Base-by-base conservation (phyloP, 768 basidiomycete species). In the Cyclocybe aegerita region DNA sequence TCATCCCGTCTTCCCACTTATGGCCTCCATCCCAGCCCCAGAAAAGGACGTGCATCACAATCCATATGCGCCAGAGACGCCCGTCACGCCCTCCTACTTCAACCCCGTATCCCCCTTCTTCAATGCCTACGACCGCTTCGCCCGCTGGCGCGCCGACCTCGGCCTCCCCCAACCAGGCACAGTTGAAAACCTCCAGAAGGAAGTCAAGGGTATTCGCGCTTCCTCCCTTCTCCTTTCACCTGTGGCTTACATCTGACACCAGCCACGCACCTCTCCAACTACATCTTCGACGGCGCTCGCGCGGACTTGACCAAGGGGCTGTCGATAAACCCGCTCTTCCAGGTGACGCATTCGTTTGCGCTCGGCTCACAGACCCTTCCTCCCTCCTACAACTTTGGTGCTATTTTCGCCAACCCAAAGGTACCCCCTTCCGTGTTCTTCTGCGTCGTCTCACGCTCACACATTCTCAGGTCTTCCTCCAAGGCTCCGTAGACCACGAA, bases 341-440 rank as follows among this genome's bases (percentile, higher is more conserved):
- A 98, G 76, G 89, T 98, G 60, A 95, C 94, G 53, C 97, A 99
- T 69, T 90, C 93, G 16, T 98, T 99, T 73, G 79, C 86, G 52
- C 75, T 98, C 50, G 97, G 93, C 14, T 93, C 92, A 14, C 88
- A 90, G 67, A 82, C 85, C n/a, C 70, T 78, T 0, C 82, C 92
- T 1, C 81, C 96, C 10, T 88, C 88, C 30, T 99, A 99, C 71
- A 94, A 93, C 69, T 98, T 98, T 65, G 91, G 89, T 50, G 93
- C 94, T 8, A 81, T 97, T 44, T 98, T 88, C 71, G 94, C 90
- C 10, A 96, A 86, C 62, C 78, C 84, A 60, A 79, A 80, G 66
- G 95, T 97, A 60, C 44, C 10, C 67, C 60, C 36, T 29, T 34
- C 35, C 9, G 39, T 10, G 31, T 54, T 62, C 48, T 56, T 58